phyloP scores from a whole-genome alignment of 805 yeast genomes.

The Candida vaughaniae region DNA sequence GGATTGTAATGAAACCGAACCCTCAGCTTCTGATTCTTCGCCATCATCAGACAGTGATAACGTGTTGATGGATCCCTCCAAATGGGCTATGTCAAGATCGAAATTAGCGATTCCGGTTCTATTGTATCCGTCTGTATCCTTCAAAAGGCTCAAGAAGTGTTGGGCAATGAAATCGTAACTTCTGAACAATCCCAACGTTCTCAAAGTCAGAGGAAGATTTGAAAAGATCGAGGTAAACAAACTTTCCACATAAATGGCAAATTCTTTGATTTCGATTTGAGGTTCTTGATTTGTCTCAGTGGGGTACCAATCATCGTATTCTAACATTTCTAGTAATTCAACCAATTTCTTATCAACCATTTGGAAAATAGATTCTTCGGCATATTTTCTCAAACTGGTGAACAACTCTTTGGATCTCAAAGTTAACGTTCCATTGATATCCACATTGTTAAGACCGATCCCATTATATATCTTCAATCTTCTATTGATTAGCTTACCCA shows the following conservation, averaged over 20 bases:
- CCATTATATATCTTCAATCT: slow-evolving; percentile 38
- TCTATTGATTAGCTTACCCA: slow-evolving; percentile 48
- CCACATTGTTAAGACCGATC: slow-evolving; percentile 39
- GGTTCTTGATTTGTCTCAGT: slow-evolving; percentile 55
- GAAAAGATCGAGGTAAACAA: slow-evolving; percentile 83
- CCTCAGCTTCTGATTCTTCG: slow-evolving; percentile 20
- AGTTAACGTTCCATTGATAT: slow-evolving; percentile 36
- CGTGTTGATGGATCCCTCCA: slow-evolving; percentile 56
- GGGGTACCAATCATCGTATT: slow-evolving; percentile 77
- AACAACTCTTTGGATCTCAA: slow-evolving; percentile 55
- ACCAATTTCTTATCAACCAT: slow-evolving; percentile 79
- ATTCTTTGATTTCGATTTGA: slow-evolving; percentile 71
- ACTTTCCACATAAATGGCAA: slow-evolving; percentile 81
- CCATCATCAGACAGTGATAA: slow-evolving; percentile 25
- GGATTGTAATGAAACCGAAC: slow-evolving; percentile 58
- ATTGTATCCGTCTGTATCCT: slow-evolving; percentile 55
- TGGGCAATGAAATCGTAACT: slow-evolving; percentile 83
- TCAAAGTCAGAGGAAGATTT: slow-evolving; percentile 73
- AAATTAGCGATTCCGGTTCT: slow-evolving; percentile 67
- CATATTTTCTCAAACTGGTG: slow-evolving; percentile 58
- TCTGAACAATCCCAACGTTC: slow-evolving; percentile 77
- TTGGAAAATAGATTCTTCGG: slow-evolving; percentile 79
- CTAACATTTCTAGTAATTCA: slow-evolving; percentile 79
- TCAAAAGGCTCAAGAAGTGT: slow-evolving; percentile 60
- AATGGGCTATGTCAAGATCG: slow-evolving; percentile 72